Evolutionary conservation across 202 grass and related monocot genomes (phyloP).

Genomic region (Panicum virgatum): DNA sequence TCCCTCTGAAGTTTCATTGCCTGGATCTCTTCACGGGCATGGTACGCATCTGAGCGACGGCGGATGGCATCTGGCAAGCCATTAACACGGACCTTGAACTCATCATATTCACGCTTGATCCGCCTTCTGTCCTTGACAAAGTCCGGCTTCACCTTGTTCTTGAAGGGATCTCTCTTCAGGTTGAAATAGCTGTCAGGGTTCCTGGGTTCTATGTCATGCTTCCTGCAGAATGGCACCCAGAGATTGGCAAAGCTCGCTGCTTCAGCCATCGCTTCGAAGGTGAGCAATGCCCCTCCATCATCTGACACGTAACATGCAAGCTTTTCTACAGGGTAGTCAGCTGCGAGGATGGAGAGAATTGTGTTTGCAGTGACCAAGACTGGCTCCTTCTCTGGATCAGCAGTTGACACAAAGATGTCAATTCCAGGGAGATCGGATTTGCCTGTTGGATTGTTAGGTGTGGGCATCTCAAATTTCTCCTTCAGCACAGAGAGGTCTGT

Average conservation of each 20-base stretch:
- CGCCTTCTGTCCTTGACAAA: conserved; percentile 95
- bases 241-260: conserved; percentile 91
- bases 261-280: conserved; percentile 98
- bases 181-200: conserved; percentile 98
- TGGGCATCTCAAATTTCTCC: conserved; percentile 87
- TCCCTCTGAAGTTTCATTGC: conserved; percentile 87
- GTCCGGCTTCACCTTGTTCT: conserved; percentile 89
- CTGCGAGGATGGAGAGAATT: conserved; percentile 90
- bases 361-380: conserved; percentile 96
- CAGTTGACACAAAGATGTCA: conserved; percentile 90
- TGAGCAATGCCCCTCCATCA: conserved; percentile 92
- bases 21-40: conserved; percentile 96
- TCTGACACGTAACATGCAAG: conserved; percentile 94
- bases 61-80: conserved; percentile 89
- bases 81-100: conserved; percentile 95
- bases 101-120: conserved; percentile 92
- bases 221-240: conserved; percentile 98
- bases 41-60: conserved; percentile 87
- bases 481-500: conserved; percentile 88
- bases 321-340: conserved; percentile 95
- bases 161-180: conserved; percentile 84
- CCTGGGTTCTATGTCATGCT: conserved; percentile 94
- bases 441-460: conserved; percentile 74
- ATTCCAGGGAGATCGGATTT: conserved; percentile 91
- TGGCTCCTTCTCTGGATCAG: conserved; percentile 92